phyloP scores from a whole-genome alignment of 1,139 yeast species.

The Sugiyamaella neomexicana region DNA sequence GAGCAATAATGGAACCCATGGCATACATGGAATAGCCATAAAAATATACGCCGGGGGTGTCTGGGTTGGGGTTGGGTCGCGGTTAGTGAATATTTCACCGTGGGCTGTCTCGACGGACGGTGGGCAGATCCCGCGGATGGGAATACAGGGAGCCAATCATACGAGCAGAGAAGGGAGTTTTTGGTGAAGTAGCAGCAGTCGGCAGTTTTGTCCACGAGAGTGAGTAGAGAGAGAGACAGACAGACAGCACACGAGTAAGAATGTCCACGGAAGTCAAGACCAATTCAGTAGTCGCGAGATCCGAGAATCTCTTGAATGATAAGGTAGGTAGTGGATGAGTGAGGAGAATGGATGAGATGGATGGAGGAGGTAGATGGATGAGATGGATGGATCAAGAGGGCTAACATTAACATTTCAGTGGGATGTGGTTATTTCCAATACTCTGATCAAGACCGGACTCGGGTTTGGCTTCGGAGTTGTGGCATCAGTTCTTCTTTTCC shows the following conservation, averaged over 20 bases:
- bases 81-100: conserved; percentile 5
- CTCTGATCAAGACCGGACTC: conserved; percentile 92
- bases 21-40: conserved; percentile 37
- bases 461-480: conserved; percentile 97
- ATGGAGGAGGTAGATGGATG: too few relatives aligned
- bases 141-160: conserved; percentile 7
- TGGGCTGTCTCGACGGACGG: not conserved
- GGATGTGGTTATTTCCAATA: conserved; percentile 95
- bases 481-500: conserved; percentile 86
- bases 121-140: not conserved
- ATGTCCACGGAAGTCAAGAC: conserved; percentile 15
- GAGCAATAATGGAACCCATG: conserved; percentile 42
- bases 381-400: too few relatives aligned
- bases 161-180: conserved; percentile 7
- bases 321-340: conserved; percentile 51
- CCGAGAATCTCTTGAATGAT: conserved; percentile 73
- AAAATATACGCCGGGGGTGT: too few relatives aligned
- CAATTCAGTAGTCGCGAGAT: conserved; percentile 40
- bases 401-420: conserved; percentile 54
- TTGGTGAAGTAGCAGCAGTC: conserved; percentile 5
- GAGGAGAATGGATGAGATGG: not conserved
- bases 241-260: not conserved
- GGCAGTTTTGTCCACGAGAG: too few relatives aligned
- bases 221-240: too few relatives aligned
- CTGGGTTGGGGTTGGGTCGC: conserved; percentile 1